Evolutionary conservation across 176 grass and related monocot species (phyloP).

Genomic region (Rhynchospora tenuis): DNA sequence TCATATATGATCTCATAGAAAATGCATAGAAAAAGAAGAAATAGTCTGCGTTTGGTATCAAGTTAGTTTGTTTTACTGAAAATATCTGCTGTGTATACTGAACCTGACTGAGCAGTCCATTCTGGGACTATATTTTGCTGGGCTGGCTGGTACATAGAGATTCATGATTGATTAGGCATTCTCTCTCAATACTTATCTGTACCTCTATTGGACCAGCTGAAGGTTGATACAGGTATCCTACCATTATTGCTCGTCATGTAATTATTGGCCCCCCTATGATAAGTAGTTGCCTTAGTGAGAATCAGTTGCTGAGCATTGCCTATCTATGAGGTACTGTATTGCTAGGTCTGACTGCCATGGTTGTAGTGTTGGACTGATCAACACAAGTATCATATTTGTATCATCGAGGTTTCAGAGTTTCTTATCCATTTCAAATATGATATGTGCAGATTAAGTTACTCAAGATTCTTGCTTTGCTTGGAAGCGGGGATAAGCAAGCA

Average conservation of each 20-base stretch:
- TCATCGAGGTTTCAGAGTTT: constrained; percentile 18
- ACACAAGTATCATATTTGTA: background rate
- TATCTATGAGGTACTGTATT: background rate
- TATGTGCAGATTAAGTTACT: constrained; percentile 86
- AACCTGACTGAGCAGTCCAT: background rate
- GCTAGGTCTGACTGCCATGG: background rate
- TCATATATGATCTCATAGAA: background rate
- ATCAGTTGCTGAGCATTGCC: constrained; percentile 6
- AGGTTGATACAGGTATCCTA: background rate
- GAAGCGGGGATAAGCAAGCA: constrained; percentile 88
- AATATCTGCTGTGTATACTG: background rate
- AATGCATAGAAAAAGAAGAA: background rate
- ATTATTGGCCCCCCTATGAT: background rate
- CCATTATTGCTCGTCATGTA: background rate
- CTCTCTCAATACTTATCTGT: background rate
- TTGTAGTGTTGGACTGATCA: background rate
- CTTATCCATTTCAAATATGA: constrained; percentile 16
- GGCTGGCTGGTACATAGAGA: background rate
- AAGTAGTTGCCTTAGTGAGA: constrained; percentile 5
- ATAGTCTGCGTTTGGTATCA: background rate
- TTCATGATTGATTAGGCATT: background rate
- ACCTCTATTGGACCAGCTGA: background rate
- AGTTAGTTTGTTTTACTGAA: background rate
- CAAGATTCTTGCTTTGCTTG: constrained; percentile 93
- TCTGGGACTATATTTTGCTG: background rate